Evolutionary conservation across 2,329 filamentous ascomycete species (phyloP), one percentile per base, ranked within the genome.

Genomic region (Sordariomycetes sp.): DNA sequence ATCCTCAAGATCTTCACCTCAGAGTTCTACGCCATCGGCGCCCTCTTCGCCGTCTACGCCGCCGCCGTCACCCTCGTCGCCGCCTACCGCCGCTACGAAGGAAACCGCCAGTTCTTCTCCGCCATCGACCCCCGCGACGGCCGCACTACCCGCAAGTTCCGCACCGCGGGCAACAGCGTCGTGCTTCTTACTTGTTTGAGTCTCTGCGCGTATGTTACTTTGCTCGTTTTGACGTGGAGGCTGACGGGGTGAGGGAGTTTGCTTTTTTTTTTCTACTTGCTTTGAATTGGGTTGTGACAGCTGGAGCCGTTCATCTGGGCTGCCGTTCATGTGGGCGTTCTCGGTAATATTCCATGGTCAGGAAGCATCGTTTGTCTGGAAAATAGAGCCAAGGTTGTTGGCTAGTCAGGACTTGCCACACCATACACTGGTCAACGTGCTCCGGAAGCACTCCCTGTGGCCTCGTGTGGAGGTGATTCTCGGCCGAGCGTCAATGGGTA

Each of bases 21-120:
- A 56, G 94, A 97, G 68, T 97, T 99, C 76, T 97, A 97, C 72
- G 84, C 87, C 63, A 96, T 96, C 61, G 94, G 94, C n/a, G 94
- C 94, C 7, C 77, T 99, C 35, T 96, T 96, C 68, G 91, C 94
- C 51, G 85, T 90, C 54, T 97, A 97, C 67, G 94, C 92, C 13
- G 84, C 86, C 3, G 89, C 89, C 7, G 81, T 99, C 53, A 76
- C 97, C 66, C 76, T 89, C 28, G 89, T 95, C 59, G 87, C 90
- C 64, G 75, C 90, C 57, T 95, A 95, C 71, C 81, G 94, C 59
- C 84, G 94, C 57, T 89, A 91, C 67, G 89, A 96, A 71, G 91
- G 94, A 58, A 96, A 97, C 67, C 82, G 84, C 62, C 92, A 97
- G 71, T 97, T 99, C 74, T 97, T 97, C 71, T 81, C 77, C 52